Base-by-base conservation (phyloP, 1,139 yeast genomes). In the Magnusiomyces paraingens region DNA sequence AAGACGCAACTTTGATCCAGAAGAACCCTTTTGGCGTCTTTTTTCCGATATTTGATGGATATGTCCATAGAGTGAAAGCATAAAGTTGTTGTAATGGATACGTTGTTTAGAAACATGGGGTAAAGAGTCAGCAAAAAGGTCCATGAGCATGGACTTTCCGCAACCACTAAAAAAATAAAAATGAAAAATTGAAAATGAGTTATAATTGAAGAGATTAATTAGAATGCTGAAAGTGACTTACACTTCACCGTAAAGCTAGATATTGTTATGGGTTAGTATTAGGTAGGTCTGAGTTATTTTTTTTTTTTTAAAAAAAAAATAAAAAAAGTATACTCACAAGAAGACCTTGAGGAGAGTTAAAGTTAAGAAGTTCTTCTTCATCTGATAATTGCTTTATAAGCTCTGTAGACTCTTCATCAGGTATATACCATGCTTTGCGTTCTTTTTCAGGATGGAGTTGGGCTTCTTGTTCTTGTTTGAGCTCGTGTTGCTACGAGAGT, bases 111-210 rank as follows among this genome's bases (percentile, higher is more conserved):
- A 78, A 22, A 73, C 71, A 59, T 82, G 81, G 0, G 90, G 91
- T 40, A 84, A 69, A 1, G 84, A 75, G 47, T 75, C 73, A 1
- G 89, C 89, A 70, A 84, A 84, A 21, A 84, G 77, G 61, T 84
- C 90, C 81, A 84, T 80, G 50, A 84, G 66, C 84, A 84, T 80
- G 1, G 88, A 81, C 62, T 84, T 84, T 1, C 91, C 91, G 63
- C 86, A 82, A 0, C 90, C 90, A 2, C 61, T 56, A 38, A 18
- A 35, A 8, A 45, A 1, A 2, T 40, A 20, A 18, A 35, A 5
- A 15, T 38, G 4, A 10, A 10, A 5, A 38, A 15, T 38, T 3
- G 18, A 20, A 6, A 14, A 43, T 46, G n/a, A 8, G 22, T 38
- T 17, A 14, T 18, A 8, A 2, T 26, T 21, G n/a, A 15, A 10